Percentiles rank a stretch among this genome's conserved stretches.
Conservation (phyloP, 768 basidiomycete species). For the Russula virescens region DNA sequence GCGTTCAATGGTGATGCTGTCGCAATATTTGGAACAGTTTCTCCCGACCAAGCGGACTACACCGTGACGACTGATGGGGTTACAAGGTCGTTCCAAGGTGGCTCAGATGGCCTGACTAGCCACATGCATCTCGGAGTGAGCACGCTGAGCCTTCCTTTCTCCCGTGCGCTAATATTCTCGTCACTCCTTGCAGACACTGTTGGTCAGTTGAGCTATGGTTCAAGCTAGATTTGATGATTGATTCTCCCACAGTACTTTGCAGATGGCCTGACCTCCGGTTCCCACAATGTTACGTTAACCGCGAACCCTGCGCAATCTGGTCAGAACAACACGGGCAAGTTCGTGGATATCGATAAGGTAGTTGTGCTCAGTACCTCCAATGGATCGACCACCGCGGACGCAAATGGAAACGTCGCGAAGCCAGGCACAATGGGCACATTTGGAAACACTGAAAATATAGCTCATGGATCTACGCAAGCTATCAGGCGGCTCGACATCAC, state of each 20-base stretch:
- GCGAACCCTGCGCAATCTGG: slow-evolving; percentile 26
- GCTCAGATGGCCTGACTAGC: slow-evolving; percentile 33
- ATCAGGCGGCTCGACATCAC: background rate
- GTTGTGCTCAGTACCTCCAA: slow-evolving; percentile 6
- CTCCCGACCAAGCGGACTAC: slow-evolving; percentile 46
- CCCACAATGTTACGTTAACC: slow-evolving; percentile 38
- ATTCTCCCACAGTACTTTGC: slow-evolving; percentile 35
- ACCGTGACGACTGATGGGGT: slow-evolving; percentile 42
- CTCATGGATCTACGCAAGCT: background rate
- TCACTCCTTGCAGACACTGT: slow-evolving; percentile 23
- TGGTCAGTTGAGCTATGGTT: slow-evolving; percentile 22
- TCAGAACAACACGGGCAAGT: slow-evolving; percentile 2
- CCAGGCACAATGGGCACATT: background rate
- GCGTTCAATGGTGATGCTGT: slow-evolving; percentile 48
- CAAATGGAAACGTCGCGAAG: background rate
- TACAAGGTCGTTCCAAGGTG: slow-evolving; percentile 32
- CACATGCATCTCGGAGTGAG: slow-evolving; percentile 34
- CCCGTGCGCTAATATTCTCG: background rate
- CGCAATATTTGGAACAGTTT: slow-evolving; percentile 48
- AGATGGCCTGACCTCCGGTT: slow-evolving; percentile 34
- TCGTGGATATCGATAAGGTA: slow-evolving; percentile 16
- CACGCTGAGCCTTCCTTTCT: background rate
- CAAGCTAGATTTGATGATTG: background rate
- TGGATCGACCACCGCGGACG: background rate
- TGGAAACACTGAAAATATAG: no score